These are phyloP conservation scores for Talaromyces borbonicus DNA, from an alignment of 495 filamentous ascomycete genomes.

Conservation along the genomic window DNA sequence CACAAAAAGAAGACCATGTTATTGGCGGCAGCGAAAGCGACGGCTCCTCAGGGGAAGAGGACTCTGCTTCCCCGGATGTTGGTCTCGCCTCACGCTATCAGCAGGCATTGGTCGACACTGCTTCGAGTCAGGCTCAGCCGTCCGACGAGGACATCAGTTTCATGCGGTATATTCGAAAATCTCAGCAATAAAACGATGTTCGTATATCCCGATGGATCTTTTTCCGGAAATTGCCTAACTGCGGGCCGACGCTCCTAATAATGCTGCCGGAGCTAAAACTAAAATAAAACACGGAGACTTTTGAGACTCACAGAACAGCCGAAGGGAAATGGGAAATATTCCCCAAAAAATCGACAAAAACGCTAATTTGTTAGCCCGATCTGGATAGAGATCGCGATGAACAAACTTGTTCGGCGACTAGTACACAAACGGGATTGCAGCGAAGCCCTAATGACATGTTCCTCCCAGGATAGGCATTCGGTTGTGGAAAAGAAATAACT, in stretches of 20 bases:
- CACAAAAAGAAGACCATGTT: constrained; percentile 25
- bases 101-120: constrained; percentile 28
- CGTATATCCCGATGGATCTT: neutral
- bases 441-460: constrained; percentile 2
- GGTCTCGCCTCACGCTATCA: constrained; percentile 36
- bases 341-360: no score
- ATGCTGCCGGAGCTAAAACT: no score
- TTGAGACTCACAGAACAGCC: no score
- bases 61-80: constrained; percentile 25
- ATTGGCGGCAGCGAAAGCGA: constrained; percentile 17
- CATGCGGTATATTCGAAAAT: constrained; percentile 35
- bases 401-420: neutral
- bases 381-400: no score
- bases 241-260: no score
- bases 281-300: no score
- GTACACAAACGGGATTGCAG: neutral
- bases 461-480: neutral
- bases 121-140: constrained; percentile 15
- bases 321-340: no score
- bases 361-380: no score
- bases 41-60: constrained; percentile 16
- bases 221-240: no score
- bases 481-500: no score
- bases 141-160: constrained; percentile 39
- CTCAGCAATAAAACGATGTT: constrained; percentile 7